Base-by-base conservation (phyloP, 805 yeast genomes). In the Metschnikowia cubensis region DNA sequence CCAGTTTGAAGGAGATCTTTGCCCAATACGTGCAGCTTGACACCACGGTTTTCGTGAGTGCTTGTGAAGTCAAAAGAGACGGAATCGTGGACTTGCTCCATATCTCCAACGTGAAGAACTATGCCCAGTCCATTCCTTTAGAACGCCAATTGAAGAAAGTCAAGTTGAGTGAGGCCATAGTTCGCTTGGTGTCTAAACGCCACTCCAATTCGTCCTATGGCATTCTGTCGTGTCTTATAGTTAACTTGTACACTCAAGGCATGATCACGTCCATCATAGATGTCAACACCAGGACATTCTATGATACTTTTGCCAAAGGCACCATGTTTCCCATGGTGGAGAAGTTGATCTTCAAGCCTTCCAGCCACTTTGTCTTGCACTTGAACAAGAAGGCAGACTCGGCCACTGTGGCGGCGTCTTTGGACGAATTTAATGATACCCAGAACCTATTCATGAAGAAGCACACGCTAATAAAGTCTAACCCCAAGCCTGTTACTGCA, bases 11-110 rank as follows among this genome's bases (percentile, higher is more conserved):
- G 25, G 54, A 54, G 18, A 58, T 64, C 14, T 52, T 65, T 22
- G 40, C 50, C 15, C 49, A 48, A 8, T 59, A 58, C 42, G 34
- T 54, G 6, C 36, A 34, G n/a, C 21, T 34, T 13, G 52, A 55
- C 32, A 35, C 46, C 25, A 35, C 44, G 25, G 51, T 36, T 15
- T 53, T 25, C 17, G 35, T 69, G 15, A 61, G 64, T 20, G 71
- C 70, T 1, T 64, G 63, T 50, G 71, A 68, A 41, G 59, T 69
- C 11, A 53, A 57, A 18, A 64, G 61, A 21, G 65, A 66, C 48
- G 61, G 55, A 43, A 54, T 63, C 18, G 50, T 52, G 13, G 74
- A 69, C 54, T 57, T 68, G 35, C 52, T 67, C 31, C 63, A 58
- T 34, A 45, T 43, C 10, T 34, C 32, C 15, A 46, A 22, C 29